Evolutionary conservation across 192 early-diverging fungal genomes (phyloP), one percentile per base, ranked within the genome.

Genomic region (Backusella macrospora): DNA sequence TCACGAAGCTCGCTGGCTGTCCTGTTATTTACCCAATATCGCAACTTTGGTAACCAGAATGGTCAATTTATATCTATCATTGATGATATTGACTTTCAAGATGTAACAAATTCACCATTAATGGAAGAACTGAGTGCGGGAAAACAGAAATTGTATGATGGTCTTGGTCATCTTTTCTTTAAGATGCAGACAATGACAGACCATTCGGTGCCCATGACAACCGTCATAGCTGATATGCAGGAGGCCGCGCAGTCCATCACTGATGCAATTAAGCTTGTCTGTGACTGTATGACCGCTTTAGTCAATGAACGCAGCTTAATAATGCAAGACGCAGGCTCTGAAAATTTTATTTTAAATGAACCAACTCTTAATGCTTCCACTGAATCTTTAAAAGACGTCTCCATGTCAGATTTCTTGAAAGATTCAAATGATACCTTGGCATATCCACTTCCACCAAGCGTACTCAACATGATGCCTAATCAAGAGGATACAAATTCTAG

Each of bases 161-260:
- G 43, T 5, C 23, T 77, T 0, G 76, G 76, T 0, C 12, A 23
- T n/a, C 62, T 77, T n/a, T 77, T 77, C 37, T 71, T n/a, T n/a
- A 44, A 77, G 2, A 44, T 77, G 45, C 76, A 77, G 40, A 67
- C n/a, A 12, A 44, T 77, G 70, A 77, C 76, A 13, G 42, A 72
- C 29, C 49, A 68, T 12, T 6, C 7, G 5, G 37, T 62, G 12
- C 10, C 49, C 0, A 5, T 65, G 49, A 38, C 49, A 1, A 62
- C 0, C 2, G 21, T 40, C 9, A 46, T 71, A 6, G 14, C 18
- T 18, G 69, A 64, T 23, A 37, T 69, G 29, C 23, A 62, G 15
- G 26, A 44, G 8, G 44, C 49, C 5, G 74, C 47, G 5, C 52
- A 59, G 21, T n/a, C 14, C 15, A 75, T 69, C 3, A 69, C 21